Base-by-base conservation (phyloP, 371 early-diverging fungal species). In the Synchytrium microbalum region DNA sequence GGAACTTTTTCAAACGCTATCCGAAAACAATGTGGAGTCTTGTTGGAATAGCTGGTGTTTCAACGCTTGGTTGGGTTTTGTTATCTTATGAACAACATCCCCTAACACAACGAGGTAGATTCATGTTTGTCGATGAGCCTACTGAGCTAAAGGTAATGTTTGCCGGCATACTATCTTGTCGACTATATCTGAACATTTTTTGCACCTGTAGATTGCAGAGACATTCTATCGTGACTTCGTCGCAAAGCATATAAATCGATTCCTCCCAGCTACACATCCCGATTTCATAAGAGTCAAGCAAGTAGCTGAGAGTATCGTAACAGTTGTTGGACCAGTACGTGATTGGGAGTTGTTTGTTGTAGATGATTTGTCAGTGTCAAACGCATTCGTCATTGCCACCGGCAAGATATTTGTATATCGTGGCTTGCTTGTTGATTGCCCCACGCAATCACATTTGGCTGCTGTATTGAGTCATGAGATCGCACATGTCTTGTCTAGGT, bases 341-440 rank as follows among this genome's bases (percentile, higher is more conserved):
- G 63, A 65, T 3, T 76, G 76, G 76, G 55, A 69, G 19, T 52
- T 76, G 16, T 56, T 63, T 27, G 76, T 76, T 2, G 61, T 76
- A 10, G 67, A 72, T 54, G 67, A 70, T 32, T 66, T 61, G 13
- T 14, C n/a, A 13, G 51, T 62, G 31, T 67, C 69, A 23, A 95
- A 95, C 74, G 95, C 95, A 1, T 92, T 94, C 70, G 95, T 95
- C 13, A 69, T 92, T 46, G 91, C 95, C 0, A 63, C 88, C 38
- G 92, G 93, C 27, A 92, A 92, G 70, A 88, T 94, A 0, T 93
- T 92, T 81, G 92, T 92, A 8, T 92, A 92, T 68, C 88, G 91
- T 30, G 90, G 91, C 1, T 82, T 95, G n/a, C 72, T 93, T 19
- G 46, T 19, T 5, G n/a, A 66, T 24, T 53, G 30, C 60, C 19